phyloP scores from a whole-genome alignment of 2,329 filamentous ascomycete species.

The Pseudocercospora macadamiae region DNA sequence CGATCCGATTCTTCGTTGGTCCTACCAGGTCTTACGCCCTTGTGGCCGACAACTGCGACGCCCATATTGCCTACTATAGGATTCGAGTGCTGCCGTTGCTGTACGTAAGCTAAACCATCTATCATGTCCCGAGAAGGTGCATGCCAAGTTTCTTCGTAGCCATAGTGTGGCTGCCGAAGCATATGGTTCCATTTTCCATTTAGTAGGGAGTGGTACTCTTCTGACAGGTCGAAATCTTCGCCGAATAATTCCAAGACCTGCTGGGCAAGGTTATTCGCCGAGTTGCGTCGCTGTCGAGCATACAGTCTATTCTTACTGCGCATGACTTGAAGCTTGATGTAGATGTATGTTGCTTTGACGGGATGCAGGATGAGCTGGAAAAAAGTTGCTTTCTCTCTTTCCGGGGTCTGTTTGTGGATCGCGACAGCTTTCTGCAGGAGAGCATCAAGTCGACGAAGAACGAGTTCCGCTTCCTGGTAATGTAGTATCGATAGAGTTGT shows the following conservation, averaged over 20 bases:
- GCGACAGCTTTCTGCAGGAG: constrained; percentile 31
- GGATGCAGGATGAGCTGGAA: constrained; percentile 67
- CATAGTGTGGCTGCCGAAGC: constrained; percentile 43
- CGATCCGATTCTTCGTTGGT: constrained; percentile 51
- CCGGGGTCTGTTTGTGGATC: constrained; percentile 24
- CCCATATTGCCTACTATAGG: constrained; percentile 68
- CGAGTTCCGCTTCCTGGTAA: constrained; percentile 64
- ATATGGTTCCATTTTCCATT: constrained; percentile 44
- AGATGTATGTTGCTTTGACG: constrained; percentile 59
- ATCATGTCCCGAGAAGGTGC: constrained; percentile 1
- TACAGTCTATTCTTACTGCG: constrained; percentile 59
- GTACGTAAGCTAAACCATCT: constrained; percentile 17
- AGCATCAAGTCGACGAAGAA: constrained; percentile 59
- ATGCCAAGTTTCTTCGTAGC: constrained; percentile 38
- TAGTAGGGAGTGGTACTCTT: constrained; percentile 60
- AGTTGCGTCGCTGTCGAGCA: constrained; percentile 59
- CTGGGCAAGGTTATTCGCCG: constrained; percentile 58
- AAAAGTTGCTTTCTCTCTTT: constrained; percentile 58
- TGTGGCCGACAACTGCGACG: constrained; percentile 61
- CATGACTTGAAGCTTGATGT: constrained; percentile 58
- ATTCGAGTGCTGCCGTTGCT: constrained; percentile 70
- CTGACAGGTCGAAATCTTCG: constrained; percentile 60
- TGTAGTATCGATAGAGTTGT: constrained; percentile 64
- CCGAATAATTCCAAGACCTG: constrained; percentile 58
- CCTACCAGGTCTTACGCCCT: constrained; percentile 33